Evolutionary conservation across 31 red algal species (phyloP), one percentile per base, ranked within the genome.

Genomic region (Pterothamnion heteromorphum): DNA sequence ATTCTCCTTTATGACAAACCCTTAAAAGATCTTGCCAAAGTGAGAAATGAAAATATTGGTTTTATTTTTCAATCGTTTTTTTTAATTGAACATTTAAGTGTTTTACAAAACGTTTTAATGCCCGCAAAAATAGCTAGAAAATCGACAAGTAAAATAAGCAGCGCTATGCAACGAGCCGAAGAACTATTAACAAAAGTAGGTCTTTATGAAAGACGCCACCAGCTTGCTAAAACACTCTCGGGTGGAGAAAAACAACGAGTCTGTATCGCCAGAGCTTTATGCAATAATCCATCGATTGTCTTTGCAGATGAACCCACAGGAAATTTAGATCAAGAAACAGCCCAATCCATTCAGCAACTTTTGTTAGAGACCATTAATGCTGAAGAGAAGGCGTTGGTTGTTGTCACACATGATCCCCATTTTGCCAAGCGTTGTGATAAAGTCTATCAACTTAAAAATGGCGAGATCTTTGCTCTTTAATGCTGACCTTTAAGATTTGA

Each of bases 301-400:
- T 37, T 86, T 26, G 82, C 82, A 86, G 82, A 86, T 86, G 82
- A 86, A 86, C 82, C 82, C 37, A 86, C 82, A 39, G 82, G 82
- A 86, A 86, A 86, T 37, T 43, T 86, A 86, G 82, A 86, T 37
- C 26, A 35, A 35, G 24, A 31, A 31, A 86, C 82, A 35, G 82
- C 22, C 23, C 28, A 86, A 86, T 27, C 26, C 30, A 43, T 86
- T 37, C 26, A 35, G 35, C 82, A 86, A 37, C 26, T 86, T 27
- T 37, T 86, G 28, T 26, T 36, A 24, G 24, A 86, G 32, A 41
- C 38, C 38, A 24, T 86, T 26, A 43, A 86, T 37, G 35, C 26
- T 31, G 28, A 37, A 31, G 82, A 37, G 28, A 39, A 43, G 34
- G 35, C 82, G 23, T 26, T 86, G 30, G 35, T 86, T 26, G 35